Conservation (phyloP, 2,329 filamentous ascomycete genomes). For the Pestalotiopsis sp. region DNA sequence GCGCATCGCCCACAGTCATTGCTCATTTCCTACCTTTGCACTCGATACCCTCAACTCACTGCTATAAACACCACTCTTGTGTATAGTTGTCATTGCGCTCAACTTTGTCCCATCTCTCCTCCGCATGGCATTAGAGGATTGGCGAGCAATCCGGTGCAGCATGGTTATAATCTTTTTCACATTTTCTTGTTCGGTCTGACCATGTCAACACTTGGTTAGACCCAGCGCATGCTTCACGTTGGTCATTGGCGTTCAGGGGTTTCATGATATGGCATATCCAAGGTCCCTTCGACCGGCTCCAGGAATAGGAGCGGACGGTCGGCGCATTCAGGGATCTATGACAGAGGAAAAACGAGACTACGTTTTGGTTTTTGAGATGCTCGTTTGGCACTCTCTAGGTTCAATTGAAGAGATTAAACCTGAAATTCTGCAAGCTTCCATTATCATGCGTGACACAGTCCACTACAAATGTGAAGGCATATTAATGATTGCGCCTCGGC, state of each 20-base stretch:
- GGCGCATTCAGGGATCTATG: conserved; percentile 6
- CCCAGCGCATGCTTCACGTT: not conserved
- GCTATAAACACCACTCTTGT: conserved; percentile 15
- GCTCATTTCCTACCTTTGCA: conserved; percentile 19
- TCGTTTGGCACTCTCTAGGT: conserved; percentile 13
- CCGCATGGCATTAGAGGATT: conserved; percentile 13
- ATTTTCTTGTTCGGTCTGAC: not conserved
- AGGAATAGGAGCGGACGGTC: conserved; percentile 1
- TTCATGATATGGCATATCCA: conserved; percentile 1
- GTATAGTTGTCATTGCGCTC: conserved; percentile 17
- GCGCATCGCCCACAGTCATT: conserved; percentile 28
- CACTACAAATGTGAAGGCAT: not conserved
- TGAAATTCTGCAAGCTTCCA: not conserved
- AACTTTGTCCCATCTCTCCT: conserved; percentile 14
- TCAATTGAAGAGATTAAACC: conserved; percentile 22
- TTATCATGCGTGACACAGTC: not conserved
- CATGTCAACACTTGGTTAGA: conserved; percentile 3
- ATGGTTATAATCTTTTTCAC: conserved; percentile 5
- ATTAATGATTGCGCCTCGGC: not conserved
- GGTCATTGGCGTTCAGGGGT: conserved; percentile 2
- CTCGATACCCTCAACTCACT: conserved; percentile 29
- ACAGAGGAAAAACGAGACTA: conserved; percentile 13
- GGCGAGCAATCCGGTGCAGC: conserved; percentile 13
- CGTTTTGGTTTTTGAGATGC: conserved; percentile 16
- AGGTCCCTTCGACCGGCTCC: conserved; percentile 4